These are phyloP conservation scores for Aegilops umbellulata DNA, from an alignment of 176 grass and related monocot species.

Conservation along the genomic window DNA sequence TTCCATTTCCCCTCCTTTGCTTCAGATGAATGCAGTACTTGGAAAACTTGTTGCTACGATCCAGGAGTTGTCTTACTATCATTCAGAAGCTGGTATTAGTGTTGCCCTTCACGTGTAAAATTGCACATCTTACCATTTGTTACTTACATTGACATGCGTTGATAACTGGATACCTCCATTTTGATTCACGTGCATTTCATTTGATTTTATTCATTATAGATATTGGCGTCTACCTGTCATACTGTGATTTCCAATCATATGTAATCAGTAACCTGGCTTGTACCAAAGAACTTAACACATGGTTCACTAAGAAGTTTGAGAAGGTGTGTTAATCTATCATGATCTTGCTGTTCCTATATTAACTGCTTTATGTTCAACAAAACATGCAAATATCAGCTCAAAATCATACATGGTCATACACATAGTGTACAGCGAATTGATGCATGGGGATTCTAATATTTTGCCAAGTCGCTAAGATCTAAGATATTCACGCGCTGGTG, in stretches of 20 bases:
- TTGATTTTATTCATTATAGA: slow-evolving; percentile 35
- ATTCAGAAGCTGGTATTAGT: slow-evolving; percentile 50
- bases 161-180: slow-evolving; percentile 3
- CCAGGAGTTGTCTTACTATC: slow-evolving; percentile 51
- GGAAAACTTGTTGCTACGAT: slow-evolving; percentile 47
- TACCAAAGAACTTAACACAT: slow-evolving; percentile 37
- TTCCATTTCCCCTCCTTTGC: background rate
- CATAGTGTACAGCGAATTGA: background rate
- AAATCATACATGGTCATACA: slow-evolving; percentile 8
- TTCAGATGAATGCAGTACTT: slow-evolving; percentile 49
- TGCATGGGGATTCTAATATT: background rate
- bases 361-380: slow-evolving; percentile 19
- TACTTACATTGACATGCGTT: slow-evolving; percentile 6
- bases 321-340: slow-evolving; percentile 35
- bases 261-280: slow-evolving; percentile 30
- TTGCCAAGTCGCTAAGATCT: background rate
- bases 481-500: background rate
- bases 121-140: slow-evolving; percentile 18
- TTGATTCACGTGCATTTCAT: slow-evolving; percentile 17
- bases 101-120: slow-evolving; percentile 15
- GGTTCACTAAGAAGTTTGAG: slow-evolving; percentile 56
- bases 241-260: slow-evolving; percentile 40
- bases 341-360: slow-evolving; percentile 8
- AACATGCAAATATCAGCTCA: background rate
- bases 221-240: slow-evolving; percentile 44